Evolutionary conservation across 345 rosid genomes (phyloP).

Genomic region (Schrenkiella parvula): DNA sequence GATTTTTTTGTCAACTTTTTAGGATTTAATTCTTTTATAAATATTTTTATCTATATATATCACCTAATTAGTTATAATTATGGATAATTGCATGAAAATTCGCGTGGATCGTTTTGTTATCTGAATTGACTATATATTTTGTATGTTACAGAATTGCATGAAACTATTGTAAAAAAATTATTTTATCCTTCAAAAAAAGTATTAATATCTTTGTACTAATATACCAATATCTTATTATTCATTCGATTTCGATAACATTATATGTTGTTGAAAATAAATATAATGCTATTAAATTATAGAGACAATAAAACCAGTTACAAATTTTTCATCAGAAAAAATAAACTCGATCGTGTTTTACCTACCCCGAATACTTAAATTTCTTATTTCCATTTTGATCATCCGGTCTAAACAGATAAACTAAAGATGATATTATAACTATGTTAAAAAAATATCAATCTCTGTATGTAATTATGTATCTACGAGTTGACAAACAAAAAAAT

Average conservation of each 20-base stretch:
- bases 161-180: too few relatives aligned
- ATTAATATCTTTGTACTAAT: too few relatives aligned
- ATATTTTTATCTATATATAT: too few relatives aligned
- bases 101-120: background rate
- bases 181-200: too few relatives aligned
- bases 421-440: background rate
- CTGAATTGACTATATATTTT: background rate
- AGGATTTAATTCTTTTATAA: too few relatives aligned
- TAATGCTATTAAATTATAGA: background rate
- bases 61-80: too few relatives aligned
- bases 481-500: too few relatives aligned
- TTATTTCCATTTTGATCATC: background rate
- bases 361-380: background rate
- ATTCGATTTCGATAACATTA: too few relatives aligned
- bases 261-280: too few relatives aligned
- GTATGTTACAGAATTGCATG: too few relatives aligned
- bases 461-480: background rate
- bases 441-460: background rate
- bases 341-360: background rate
- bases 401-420: background rate
- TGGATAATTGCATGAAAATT: background rate
- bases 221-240: too few relatives aligned
- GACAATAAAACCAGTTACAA: background rate
- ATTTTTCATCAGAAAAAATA: background rate
- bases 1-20: too few relatives aligned